A percentile compares a stretch with the other conserved stretches of the same genome.
Evolutionary conservation across 305 asterid species (phyloP).

Genomic region (Nicotiana rustica): DNA sequence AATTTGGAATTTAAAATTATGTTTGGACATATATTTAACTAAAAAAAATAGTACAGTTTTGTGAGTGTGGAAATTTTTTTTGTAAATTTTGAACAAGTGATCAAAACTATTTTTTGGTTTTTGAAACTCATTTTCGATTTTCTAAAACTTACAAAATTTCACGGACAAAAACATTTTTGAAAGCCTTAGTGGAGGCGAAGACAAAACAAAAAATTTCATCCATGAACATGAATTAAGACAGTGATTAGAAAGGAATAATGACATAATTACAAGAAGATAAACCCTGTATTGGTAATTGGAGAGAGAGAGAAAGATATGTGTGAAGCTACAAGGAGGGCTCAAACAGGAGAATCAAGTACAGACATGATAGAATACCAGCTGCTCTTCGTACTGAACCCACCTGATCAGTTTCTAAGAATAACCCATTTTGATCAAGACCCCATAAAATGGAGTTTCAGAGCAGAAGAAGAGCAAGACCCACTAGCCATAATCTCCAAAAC

Average conservation of each 20-base stretch:
- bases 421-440: conserved; percentile 15
- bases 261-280: neutral
- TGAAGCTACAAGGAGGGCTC: conserved; percentile 7
- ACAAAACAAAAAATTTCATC: no score
- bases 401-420: conserved; percentile 7
- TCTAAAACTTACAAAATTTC: no score
- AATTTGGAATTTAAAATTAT: no score
- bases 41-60: no score
- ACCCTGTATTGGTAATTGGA: neutral
- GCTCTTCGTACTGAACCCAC: conserved; percentile 30
- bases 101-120: no score
- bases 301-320: neutral
- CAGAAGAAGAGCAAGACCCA: neutral
- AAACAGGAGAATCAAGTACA: conserved; percentile 16
- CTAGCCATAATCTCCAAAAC: neutral
- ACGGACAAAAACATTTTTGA: no score
- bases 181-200: no score
- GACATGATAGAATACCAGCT: conserved; percentile 36
- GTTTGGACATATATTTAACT: no score
- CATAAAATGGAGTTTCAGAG: conserved; percentile 44
- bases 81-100: no score
- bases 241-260: neutral
- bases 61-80: no score
- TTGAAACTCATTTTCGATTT: no score
- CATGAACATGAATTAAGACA: no score